These are phyloP conservation scores for Lenwebbia sp. DNA, from an alignment of 345 rosid genomes.

Conservation along the genomic window DNA sequence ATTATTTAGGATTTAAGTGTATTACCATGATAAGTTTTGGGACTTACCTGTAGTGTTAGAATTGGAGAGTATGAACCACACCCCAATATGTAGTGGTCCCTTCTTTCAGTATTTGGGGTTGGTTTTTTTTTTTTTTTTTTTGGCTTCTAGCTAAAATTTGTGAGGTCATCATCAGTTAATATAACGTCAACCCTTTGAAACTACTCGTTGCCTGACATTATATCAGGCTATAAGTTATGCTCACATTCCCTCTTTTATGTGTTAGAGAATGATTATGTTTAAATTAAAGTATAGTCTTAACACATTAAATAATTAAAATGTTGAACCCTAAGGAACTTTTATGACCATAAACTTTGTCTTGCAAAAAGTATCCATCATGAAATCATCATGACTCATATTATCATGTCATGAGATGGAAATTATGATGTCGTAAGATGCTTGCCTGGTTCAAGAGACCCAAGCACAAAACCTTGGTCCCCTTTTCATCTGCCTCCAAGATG, in stretches of 20 bases:
- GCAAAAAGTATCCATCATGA: no score
- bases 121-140: not conserved
- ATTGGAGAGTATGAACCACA: no score
- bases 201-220: not conserved
- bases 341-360: no score
- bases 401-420: no score
- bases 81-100: not conserved
- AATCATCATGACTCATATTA: no score
- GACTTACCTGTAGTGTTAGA: no score
- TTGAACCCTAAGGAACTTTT: no score
- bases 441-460: constrained; percentile 1
- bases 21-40: no score
- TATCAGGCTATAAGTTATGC: not conserved
- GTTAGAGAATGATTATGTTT: not conserved
- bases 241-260: not conserved
- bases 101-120: constrained; percentile 3
- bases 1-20: no score
- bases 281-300: no score
- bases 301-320: no score
- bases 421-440: no score
- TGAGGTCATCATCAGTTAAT: not conserved
- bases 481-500: not conserved
- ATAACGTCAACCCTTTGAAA: not conserved
- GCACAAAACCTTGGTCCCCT: not conserved
- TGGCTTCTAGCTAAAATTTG: not conserved